phyloP scores from a whole-genome alignment of 1,284 basidiomycete species.

The Schizopora paradoxa region DNA sequence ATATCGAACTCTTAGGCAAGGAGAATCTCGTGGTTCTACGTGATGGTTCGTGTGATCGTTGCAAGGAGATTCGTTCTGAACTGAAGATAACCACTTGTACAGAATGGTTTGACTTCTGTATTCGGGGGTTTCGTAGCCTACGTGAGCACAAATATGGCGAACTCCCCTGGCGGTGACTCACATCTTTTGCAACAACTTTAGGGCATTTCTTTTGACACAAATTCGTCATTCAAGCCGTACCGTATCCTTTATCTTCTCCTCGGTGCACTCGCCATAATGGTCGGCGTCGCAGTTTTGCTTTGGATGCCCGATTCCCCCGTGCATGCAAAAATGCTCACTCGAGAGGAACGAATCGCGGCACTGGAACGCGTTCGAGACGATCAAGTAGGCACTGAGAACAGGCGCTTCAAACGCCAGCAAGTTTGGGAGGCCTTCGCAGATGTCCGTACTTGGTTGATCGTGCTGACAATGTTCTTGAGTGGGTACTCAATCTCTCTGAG shows the following conservation, averaged over 20 bases:
- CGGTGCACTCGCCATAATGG: conserved; percentile 54
- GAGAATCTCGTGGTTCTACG: conserved; percentile 63
- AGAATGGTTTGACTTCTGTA: conserved; percentile 58
- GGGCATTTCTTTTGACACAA: conserved; percentile 55
- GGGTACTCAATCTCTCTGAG: conserved; percentile 22
- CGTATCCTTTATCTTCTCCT: conserved; percentile 61
- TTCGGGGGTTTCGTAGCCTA: conserved; percentile 68
- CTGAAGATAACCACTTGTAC: not conserved
- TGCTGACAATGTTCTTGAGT: conserved; percentile 55
- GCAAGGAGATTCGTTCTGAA: not conserved
- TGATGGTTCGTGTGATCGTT: conserved; percentile 44
- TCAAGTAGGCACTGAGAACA: conserved; percentile 59
- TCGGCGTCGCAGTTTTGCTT: conserved; percentile 51
- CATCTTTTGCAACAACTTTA: conserved; percentile 20
- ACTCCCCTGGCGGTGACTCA: not conserved
- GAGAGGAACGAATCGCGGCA: conserved; percentile 56
- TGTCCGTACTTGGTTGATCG: conserved; percentile 59
- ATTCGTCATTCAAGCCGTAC: conserved; percentile 44
- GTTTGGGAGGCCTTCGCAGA: conserved; percentile 54
- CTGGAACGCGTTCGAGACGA: conserved; percentile 66
- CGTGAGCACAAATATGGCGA: conserved; percentile 28
- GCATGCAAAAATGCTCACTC: conserved; percentile 49
- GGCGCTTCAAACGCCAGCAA: conserved; percentile 55
- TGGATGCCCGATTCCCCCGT: conserved; percentile 66
- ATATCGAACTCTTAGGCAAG: conserved; percentile 33